Conservation (phyloP, 169 alveolate species). For the Toxoplasma gondii region DNA sequence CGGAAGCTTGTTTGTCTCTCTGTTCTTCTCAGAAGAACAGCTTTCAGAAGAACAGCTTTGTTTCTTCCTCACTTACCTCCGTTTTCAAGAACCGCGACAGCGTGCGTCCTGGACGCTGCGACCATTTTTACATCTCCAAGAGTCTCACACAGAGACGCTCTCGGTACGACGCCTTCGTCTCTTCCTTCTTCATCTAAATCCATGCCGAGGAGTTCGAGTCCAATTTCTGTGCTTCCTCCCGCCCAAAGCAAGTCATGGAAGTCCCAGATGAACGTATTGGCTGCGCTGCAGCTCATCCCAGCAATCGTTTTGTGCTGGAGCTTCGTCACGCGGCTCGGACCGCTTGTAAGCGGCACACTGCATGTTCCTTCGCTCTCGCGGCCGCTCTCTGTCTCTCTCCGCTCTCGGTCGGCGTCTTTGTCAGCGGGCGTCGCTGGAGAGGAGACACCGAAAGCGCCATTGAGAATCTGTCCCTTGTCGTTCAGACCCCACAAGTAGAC, state of each 20-base stretch:
- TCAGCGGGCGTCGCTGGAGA: not conserved
- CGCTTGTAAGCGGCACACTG: not conserved
- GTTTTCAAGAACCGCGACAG: constrained; percentile 37
- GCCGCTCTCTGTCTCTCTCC: not conserved
- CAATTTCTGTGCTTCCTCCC: constrained; percentile 8
- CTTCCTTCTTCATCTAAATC: not conserved
- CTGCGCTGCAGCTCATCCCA: constrained; percentile 16
- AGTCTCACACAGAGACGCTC: constrained; percentile 18
- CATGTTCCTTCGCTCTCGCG: not conserved
- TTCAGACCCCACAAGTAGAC: constrained; percentile 44
- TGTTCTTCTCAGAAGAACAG: no score
- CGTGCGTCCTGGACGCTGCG: constrained; percentile 12
- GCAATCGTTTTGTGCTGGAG: constrained; percentile 25
- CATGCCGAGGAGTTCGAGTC: not conserved
- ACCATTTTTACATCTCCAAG: not conserved
- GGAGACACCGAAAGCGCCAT: not conserved
- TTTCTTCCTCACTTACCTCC: constrained; percentile 27
- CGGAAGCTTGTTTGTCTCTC: no score
- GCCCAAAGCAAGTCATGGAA: constrained; percentile 7
- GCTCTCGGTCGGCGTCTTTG: not conserved
- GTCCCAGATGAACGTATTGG: not conserved
- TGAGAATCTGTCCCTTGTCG: constrained; percentile 52
- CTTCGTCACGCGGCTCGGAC: not conserved
- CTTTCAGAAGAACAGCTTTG: no score
- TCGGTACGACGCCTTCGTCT: not conserved